phyloP scores from a whole-genome alignment of 345 rosid species.

The Microthlaspi erraticum region DNA sequence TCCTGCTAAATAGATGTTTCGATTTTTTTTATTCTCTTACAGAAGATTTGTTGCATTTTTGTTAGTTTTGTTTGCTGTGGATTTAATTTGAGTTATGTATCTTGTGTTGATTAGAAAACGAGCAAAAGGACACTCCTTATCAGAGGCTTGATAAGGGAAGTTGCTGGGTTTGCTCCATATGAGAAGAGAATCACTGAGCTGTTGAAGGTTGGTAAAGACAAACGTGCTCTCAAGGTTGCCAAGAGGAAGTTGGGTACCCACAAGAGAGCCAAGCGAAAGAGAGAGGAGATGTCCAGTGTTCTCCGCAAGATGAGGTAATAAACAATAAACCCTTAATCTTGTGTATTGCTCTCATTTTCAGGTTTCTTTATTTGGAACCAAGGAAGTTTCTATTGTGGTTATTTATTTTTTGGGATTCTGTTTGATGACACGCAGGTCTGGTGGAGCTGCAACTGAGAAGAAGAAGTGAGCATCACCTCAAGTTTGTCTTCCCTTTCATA shows the following conservation, averaged over 20 bases:
- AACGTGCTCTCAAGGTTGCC: slow-evolving; percentile 49
- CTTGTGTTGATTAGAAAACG: slow-evolving; percentile 33
- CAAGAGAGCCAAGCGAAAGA: slow-evolving; percentile 53
- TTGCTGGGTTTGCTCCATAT: slow-evolving; percentile 44
- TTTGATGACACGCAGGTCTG: slow-evolving; percentile 34
- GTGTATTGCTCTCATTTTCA: not conserved
- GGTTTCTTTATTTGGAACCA: not conserved
- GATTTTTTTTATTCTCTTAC: too few species aligned
- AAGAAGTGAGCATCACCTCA: slow-evolving; percentile 32
- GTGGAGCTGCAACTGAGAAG: slow-evolving; percentile 46
- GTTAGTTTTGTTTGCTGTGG: not conserved
- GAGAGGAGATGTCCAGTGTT: slow-evolving; percentile 51
- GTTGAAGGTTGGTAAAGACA: slow-evolving; percentile 48
- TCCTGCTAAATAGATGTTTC: too few species aligned
- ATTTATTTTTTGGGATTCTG: not conserved
- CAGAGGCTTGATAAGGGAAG: slow-evolving; percentile 43
- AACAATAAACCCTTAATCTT: not conserved
- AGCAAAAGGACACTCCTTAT: slow-evolving; percentile 44
- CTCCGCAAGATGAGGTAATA: slow-evolving; percentile 46
- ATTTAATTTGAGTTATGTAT: not conserved
- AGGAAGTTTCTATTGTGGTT: not conserved
- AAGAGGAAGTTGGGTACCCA: slow-evolving; percentile 50
- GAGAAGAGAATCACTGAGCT: slow-evolving; percentile 52
- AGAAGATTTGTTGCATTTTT: not conserved
- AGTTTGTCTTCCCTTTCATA: too few species aligned